Evolutionary conservation across 2,329 filamentous ascomycete genomes (phyloP), one percentile per base, ranked within the genome.

Genomic region (Monosporascus sp.): DNA sequence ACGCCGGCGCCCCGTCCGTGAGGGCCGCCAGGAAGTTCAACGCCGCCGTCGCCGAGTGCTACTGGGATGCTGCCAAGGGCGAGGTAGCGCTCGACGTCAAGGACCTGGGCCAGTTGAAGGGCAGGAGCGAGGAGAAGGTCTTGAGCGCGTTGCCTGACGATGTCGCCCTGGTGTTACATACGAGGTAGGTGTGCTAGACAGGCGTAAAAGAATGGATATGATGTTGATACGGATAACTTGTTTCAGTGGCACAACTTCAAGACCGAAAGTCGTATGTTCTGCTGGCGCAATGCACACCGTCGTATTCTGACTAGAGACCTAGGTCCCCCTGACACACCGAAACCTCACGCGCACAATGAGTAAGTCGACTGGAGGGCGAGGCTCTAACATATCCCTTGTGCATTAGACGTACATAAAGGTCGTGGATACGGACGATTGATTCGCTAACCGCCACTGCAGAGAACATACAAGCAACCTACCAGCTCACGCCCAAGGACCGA

Each of bases 11-110:
- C 9, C 81, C 88, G 14, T 89, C 87, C 26, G 88, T 94, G 27
- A 82, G 84, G 65, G 90, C 90, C 1, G 90, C 90, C 7, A 79
- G 83, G 63, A 90, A 86, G 75, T 92, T 90, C 74, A 82, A 88
- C 55, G 88, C 89, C 44, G 90, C 89, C n/a, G 85, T 95, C 64
- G 90, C 90, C 26, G 91, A 95, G 73, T 91, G 87, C 69, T 93
- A 91, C 71, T 91, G 88, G 82, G 84, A 93, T 69, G 79, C 77
- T 46, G 72, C 69, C 19, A 77, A 76, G 61, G 71, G 72, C 22
- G 85, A 91, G 70, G 84, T 95, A 11, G 83, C 85, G 3, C 72
- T 95, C 56, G 88, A 93, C 68, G 79, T 95, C 20, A 93, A 91
- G 74, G 86, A 92, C 59, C 70, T 77, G 54, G 90, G 90, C 5